These are phyloP conservation scores for Dichotomocladium elegans DNA, from an alignment of 371 early-diverging fungal genomes.

Conservation along the genomic window DNA sequence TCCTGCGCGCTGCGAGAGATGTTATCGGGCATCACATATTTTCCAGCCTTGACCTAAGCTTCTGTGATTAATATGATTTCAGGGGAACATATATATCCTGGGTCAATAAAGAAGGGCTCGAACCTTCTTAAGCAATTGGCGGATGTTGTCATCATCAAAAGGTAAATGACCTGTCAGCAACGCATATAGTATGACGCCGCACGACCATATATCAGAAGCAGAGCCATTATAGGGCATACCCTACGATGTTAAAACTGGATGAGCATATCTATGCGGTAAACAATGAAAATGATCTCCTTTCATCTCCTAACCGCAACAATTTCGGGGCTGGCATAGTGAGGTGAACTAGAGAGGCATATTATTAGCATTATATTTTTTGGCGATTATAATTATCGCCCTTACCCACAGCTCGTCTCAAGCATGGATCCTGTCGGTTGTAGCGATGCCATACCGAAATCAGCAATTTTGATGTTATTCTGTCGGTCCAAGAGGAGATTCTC, in stretches of 20 bases:
- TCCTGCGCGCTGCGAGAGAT: conserved; percentile 66
- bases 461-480: conserved; percentile 76
- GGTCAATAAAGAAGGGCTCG: conserved; percentile 41
- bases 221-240: conserved; percentile 73
- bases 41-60: conserved; percentile 57
- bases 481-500: conserved; percentile 90
- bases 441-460: conserved; percentile 86
- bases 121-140: conserved; percentile 71
- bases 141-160: conserved; percentile 78
- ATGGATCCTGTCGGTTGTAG: conserved; percentile 68
- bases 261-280: no score
- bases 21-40: conserved; percentile 62
- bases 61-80: background rate
- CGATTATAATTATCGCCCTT: conserved; percentile 5
- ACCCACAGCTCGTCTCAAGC: conserved; percentile 81
- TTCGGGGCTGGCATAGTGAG: conserved; percentile 94
- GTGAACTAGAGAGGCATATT: conserved; percentile 58
- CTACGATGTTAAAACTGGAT: no score
- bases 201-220: conserved; percentile 76
- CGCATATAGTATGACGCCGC: conserved; percentile 77
- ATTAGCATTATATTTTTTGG: no score
- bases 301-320: conserved; percentile 73
- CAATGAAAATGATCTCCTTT: no score
- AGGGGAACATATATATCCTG: background rate
- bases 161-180: conserved; percentile 77